phyloP scores from a whole-genome alignment of 2,329 filamentous ascomycete species.

The Curvularia lunata region DNA sequence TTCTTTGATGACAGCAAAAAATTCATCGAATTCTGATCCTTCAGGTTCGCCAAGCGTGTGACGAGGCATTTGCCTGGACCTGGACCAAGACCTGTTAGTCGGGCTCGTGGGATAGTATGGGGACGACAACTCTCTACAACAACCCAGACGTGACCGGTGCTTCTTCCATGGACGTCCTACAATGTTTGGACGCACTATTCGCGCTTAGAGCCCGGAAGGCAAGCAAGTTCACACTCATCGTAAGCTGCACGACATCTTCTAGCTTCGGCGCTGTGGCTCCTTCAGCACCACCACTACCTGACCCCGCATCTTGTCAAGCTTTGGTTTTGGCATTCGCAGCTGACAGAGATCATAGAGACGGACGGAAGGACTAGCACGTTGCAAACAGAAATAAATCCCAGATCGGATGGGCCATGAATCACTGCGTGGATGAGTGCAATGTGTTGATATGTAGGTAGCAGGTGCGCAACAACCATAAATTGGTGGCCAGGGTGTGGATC shows the following conservation, averaged over 20 bases:
- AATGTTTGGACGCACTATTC: neutral
- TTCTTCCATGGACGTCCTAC: neutral
- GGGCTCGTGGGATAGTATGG: neutral
- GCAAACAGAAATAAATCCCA: neutral
- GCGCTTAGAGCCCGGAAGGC: neutral
- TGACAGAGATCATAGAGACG: constrained; percentile 1
- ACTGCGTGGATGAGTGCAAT: neutral
- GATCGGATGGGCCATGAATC: neutral
- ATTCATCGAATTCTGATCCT: neutral
- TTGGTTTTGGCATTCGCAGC: neutral
- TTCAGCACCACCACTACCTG: neutral
- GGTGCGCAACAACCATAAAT: neutral
- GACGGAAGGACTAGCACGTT: constrained; percentile 1
- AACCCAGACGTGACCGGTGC: neutral
- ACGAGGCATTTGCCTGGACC: neutral
- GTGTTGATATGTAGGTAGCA: constrained; percentile 2
- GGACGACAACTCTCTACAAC: neutral
- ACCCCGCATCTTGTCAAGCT: neutral
- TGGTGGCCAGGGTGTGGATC: constrained; percentile 3
- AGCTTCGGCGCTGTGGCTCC: neutral
- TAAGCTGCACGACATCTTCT: neutral
- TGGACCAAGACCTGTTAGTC: neutral
- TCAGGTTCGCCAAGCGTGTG: neutral
- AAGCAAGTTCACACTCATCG: too few species aligned
- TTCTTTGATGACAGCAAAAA: neutral